Evolutionary conservation across 2,329 filamentous ascomycete genomes (phyloP), one percentile per base, ranked within the genome.

Genomic region (Penicillium sclerotigenum): DNA sequence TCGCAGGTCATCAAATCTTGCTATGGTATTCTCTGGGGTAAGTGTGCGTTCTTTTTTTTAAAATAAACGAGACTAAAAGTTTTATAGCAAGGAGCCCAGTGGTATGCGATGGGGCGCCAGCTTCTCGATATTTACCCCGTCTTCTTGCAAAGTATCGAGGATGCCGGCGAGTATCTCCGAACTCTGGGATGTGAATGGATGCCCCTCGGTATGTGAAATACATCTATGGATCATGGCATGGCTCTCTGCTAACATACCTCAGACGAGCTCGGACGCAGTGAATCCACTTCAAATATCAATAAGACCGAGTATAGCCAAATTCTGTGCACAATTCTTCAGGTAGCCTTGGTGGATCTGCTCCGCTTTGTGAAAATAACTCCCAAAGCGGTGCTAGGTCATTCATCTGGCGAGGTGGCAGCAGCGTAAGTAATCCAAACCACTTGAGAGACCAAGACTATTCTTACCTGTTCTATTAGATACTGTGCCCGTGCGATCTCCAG

Each of bases 71-170:
- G n/a, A 33, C 55, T 58, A 26, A 56, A 8, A 5, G 20, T 49
- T 11, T 10, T 20, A 16, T 33, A 57, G 36, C 68, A 71, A 54
- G 68, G 68, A 34, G 68, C 68, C 24, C 66, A 70, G 31, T 71
- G 67, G 67, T 37, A 56, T 51, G 55, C 56, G 13, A 70, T 71
- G 68, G 68, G 68, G 1, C n/a, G 50, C 13, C 57, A 65, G 46
- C 49, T 69, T 13, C 31, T 68, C 5, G 13, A 42, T 31, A 22
- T 31, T 2, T 64, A 65, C 52, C 50, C 58, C 2, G 47, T 50
- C 2, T 68, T 67, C 31, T 28, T 28, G 1, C 22, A 52, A 2
- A 56, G 45, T 8, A 31, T 65, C 11, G 18, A 47, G 28, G 47
- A 61, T 16, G 56, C 54, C 0, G 28, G 54, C 11, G 22, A 45